Base-by-base conservation (phyloP, 257 asterid species). In the Solanum sparsipilum region DNA sequence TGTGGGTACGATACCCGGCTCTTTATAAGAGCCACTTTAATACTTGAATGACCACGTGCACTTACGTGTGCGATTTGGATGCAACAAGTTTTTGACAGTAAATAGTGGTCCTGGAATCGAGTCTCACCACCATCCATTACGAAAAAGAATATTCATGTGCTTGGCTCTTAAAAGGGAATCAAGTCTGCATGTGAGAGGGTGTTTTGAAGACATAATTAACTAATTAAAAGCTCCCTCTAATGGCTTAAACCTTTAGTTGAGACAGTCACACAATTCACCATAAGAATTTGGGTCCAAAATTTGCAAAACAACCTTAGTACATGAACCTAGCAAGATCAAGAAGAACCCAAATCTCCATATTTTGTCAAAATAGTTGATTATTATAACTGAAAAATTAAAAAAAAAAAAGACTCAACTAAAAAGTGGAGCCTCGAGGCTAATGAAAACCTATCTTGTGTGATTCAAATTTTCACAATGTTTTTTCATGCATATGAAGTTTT, bases 221-320 rank as follows among this genome's bases (percentile, higher is more conserved):
- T 63, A 23, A 84, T 83, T 31, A 70, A 58, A 35, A 91, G 98
- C 9, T 56, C 23, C 23, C 10, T 18, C 23, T 56, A 56, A 56
- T 7, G 9, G 9, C 65, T 56, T 18, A 7, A 18, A 18, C 65
- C 1, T 56, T 48, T 48, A 65, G 72, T 5, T 5, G 18, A 67
- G 35, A 23, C 11, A 29, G 72, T 63, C 72, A n/a, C 32, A n/a
- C 32, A 65, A 65, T 25, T 65, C 72, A 65, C 16, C 4, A 27
- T 27, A 27, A 68, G 21, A 20, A 67, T 25, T 67, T 67, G 6
- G 35, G 35, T 67, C 9, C 65, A 56, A 56, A 67, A 3, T 67
- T 25, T 67, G 34, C 73, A 67, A 63, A 1, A 63, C 15, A 63
- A 2, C 71, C 31, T 63, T 10, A 63, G 15, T 63, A 63, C 31